Percentiles rank a stretch among this genome's conserved stretches.
phyloP scores from a whole-genome alignment of 441 rosid genomes.

The Euphorbia schlechtendalii region DNA sequence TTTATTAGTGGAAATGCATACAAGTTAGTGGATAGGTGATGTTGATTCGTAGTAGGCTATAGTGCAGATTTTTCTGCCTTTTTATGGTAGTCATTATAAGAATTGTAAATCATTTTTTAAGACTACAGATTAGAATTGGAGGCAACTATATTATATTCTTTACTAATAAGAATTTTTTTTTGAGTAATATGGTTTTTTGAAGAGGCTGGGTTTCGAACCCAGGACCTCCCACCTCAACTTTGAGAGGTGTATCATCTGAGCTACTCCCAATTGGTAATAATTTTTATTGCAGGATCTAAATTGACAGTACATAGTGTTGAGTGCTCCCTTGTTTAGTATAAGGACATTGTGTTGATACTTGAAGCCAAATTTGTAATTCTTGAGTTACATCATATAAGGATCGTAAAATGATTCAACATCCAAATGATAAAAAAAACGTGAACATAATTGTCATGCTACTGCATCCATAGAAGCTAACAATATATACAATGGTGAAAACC shows the following conservation, averaged over 20 bases:
- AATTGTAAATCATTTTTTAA: neutral
- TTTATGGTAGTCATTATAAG: neutral
- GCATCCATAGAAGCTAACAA: slow-evolving; percentile 6
- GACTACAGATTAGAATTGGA: neutral
- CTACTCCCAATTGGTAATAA: too few species aligned
- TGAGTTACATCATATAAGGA: too few species aligned
- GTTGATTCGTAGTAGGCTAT: neutral
- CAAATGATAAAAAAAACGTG: neutral
- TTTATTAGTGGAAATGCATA: too few species aligned
- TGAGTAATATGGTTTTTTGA: too few species aligned
- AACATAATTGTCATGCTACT: neutral
- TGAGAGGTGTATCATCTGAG: too few species aligned
- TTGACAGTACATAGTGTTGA: neutral
- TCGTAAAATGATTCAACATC: neutral
- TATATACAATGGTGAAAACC: slow-evolving; percentile 24
- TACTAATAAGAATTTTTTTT: neutral
- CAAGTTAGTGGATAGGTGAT: neutral
- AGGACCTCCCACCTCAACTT: too few species aligned
- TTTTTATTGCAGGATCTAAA: neutral
- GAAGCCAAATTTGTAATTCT: too few species aligned
- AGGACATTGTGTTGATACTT: too few species aligned
- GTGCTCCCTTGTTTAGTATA: too few species aligned
- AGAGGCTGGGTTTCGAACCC: too few species aligned
- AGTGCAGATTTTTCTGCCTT: neutral
- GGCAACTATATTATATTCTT: neutral